These are phyloP conservation scores for Eruca vesicaria DNA, from an alignment of 441 rosid species.

Conservation along the genomic window DNA sequence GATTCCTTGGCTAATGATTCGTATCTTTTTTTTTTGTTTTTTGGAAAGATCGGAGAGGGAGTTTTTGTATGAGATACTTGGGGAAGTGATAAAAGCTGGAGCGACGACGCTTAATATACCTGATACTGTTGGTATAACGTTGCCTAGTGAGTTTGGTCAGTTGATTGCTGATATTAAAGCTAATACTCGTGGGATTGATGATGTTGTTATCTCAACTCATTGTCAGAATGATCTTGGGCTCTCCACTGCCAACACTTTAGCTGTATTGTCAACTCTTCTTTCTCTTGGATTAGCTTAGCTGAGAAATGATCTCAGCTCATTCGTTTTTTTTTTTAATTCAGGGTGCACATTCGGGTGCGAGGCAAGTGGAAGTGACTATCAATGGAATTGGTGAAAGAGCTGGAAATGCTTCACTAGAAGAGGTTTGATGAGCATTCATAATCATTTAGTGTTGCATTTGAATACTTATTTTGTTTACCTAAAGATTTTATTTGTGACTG, in stretches of 20 bases:
- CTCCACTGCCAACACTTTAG: slow-evolving; percentile 90
- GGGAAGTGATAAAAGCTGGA: slow-evolving; percentile 92
- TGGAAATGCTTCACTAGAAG: slow-evolving; percentile 97
- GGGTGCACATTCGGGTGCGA: slow-evolving; percentile 93
- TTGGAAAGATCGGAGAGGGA: slow-evolving; percentile 74
- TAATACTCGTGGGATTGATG: slow-evolving; percentile 85
- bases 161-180: slow-evolving; percentile 86
- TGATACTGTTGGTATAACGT: slow-evolving; percentile 87
- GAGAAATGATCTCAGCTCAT: not conserved
- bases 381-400: slow-evolving; percentile 99
- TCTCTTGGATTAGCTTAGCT: not conserved
- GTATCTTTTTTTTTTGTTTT: not conserved
- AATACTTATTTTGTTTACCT: not conserved
- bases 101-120: slow-evolving; percentile 95
- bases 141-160: slow-evolving; percentile 80
- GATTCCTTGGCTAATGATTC: slow-evolving; percentile 3
- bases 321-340: slow-evolving; percentile 36
- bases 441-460: not conserved
- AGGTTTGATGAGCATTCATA: slow-evolving; percentile 51
- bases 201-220: slow-evolving; percentile 86
- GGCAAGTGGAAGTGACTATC: slow-evolving; percentile 91
- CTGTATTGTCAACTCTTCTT: slow-evolving; percentile 59
- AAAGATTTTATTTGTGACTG: not conserved
- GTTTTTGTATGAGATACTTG: slow-evolving; percentile 77
- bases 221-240: slow-evolving; percentile 99